Evolutionary conservation across 2,329 filamentous ascomycete species (phyloP).

Genomic region (Fusarium ambrosium): DNA sequence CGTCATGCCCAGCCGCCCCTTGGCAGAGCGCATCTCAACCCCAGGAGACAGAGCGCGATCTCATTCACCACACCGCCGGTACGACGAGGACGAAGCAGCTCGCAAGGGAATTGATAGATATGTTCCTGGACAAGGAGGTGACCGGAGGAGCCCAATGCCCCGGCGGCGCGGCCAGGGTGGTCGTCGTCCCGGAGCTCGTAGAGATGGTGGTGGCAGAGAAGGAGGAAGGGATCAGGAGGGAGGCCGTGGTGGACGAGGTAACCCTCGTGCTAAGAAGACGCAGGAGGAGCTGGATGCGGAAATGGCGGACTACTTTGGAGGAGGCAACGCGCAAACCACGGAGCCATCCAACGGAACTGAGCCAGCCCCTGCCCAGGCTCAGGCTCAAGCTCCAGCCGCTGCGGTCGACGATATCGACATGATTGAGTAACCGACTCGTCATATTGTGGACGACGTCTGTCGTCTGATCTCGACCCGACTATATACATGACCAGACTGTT

Average conservation of each 20-base stretch:
- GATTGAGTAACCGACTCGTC: conserved; percentile 67
- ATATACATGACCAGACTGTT: conserved; percentile 48
- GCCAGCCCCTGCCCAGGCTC: conserved; percentile 47
- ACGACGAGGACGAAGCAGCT: conserved; percentile 69
- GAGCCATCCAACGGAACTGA: conserved; percentile 45
- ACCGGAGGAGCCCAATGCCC: conserved; percentile 71
- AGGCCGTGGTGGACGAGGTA: conserved; percentile 57
- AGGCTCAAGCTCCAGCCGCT: conserved; percentile 44
- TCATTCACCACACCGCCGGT: conserved; percentile 62
- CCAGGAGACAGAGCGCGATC: conserved; percentile 74
- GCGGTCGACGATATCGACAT: conserved; percentile 75
- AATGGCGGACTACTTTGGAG: conserved; percentile 93
- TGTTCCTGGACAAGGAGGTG: conserved; percentile 72
- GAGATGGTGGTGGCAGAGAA: conserved; percentile 40
- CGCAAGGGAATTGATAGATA: conserved; percentile 84
- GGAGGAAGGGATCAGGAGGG: conserved; percentile 53
- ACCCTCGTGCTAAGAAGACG: conserved; percentile 81
- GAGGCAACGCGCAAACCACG: conserved; percentile 54
- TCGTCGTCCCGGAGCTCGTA: conserved; percentile 63
- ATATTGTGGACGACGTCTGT: conserved; percentile 19
- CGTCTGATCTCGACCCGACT: conserved; percentile 22
- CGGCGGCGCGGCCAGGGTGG: conserved; percentile 61
- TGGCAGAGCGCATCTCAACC: conserved; percentile 72
- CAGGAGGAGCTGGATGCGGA: conserved; percentile 95
- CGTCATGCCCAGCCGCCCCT: conserved; percentile 67